Evolutionary conservation across 2,329 filamentous ascomycete species (phyloP).

Genomic region (Aspergillus luchuensis): DNA sequence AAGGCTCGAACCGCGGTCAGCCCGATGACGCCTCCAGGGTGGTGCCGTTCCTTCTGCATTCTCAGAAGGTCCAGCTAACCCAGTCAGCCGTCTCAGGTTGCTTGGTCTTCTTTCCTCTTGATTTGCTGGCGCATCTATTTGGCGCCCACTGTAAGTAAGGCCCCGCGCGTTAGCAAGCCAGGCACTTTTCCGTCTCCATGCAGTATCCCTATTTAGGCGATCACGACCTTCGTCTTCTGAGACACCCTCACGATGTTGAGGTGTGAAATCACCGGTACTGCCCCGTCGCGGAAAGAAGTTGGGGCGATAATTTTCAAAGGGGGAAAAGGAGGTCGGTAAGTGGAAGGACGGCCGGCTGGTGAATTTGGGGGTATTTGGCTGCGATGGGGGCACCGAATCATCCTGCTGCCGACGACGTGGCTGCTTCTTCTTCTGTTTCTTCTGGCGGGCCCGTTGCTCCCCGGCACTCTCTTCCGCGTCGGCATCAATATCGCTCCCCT

Average conservation of each 20-base stretch:
- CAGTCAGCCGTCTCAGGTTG: conserved; percentile 67
- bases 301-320: conserved; percentile 49
- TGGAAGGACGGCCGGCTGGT: conserved; percentile 42
- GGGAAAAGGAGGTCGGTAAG: conserved; percentile 49
- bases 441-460: conserved; percentile 61
- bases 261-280: conserved; percentile 62
- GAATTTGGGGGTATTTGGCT: conserved; percentile 67
- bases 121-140: conserved; percentile 53
- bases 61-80: conserved; percentile 63
- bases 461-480: conserved; percentile 87
- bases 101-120: conserved; percentile 60
- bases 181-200: conserved; percentile 62
- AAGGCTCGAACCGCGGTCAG: conserved; percentile 70
- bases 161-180: conserved; percentile 55
- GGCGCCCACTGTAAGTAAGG: conserved; percentile 51
- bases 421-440: conserved; percentile 63
- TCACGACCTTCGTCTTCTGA: conserved; percentile 77
- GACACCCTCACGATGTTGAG: conserved; percentile 63
- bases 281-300: conserved; percentile 63
- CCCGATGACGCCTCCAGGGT: conserved; percentile 52
- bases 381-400: conserved; percentile 58
- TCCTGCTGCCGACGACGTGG: conserved; percentile 60
- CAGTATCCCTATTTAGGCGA: conserved; percentile 56
- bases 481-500: conserved; percentile 71
- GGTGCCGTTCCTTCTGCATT: conserved; percentile 65